Base-by-base conservation (phyloP, 2,329 filamentous ascomycete genomes). In the Fusarium coffeatum region DNA sequence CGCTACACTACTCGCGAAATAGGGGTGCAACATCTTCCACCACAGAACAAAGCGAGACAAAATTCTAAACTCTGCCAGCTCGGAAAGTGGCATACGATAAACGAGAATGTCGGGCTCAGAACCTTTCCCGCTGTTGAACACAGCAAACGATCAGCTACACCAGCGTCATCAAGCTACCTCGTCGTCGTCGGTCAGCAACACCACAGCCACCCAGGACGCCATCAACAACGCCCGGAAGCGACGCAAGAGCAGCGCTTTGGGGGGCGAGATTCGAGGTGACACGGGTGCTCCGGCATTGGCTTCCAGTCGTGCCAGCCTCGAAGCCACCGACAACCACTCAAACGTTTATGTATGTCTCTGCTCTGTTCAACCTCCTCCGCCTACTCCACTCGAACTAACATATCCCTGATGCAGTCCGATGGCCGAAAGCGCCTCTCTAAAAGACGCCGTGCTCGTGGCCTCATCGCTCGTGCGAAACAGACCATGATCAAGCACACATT, bases 401-500 rank as follows among this genome's bases (percentile, higher is more conserved):
- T 47, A 22, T 32, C 25, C 27, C 30, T 47, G 42, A 40, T 49
- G 42, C 60, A 75, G 69, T 72, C 74, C 34, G 68, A 74, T 43
- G 64, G 69, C 57, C 63, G 71, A 65, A 87, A 84, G 77, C 83
- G 82, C 62, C 77, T 82, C 66, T 86, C 84, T 37, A 87, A 87
- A 76, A 85, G 86, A 64, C 85, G 86, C 55, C 87, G 87, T 77
- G 84, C 86, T 45, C 84, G 85, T 41, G 84, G 86, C 49, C 70
- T 85, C 60, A 56, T 82, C 55, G 77, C 79, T 28, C 81, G 80
- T 67, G 77, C 86, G 40, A 86, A 86, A 72, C 86, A 88, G 76
- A 83, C 81, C 77, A 85, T 87, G 77, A 72, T 87, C 73, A 89
- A 88, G 79, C 87, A 89, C 78, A 90, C 88, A 48, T 90, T 84